Percentiles rank a stretch among this genome's conserved stretches.
These are phyloP conservation scores for Dipteronia sinensis DNA, from an alignment of 345 rosid species.

Conservation along the genomic window DNA sequence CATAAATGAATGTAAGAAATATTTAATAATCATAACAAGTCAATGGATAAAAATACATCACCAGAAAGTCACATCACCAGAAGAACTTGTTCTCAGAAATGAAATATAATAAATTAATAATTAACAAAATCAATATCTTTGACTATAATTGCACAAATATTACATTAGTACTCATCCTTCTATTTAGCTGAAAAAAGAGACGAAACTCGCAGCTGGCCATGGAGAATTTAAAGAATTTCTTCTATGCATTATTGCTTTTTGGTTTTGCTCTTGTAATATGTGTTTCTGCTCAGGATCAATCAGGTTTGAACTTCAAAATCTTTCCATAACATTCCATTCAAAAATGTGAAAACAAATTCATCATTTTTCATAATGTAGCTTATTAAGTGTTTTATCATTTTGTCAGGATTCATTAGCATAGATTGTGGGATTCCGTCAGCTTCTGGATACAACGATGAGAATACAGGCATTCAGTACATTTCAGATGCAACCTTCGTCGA, in stretches of 20 bases:
- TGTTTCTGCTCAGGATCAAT: slow-evolving; percentile 12
- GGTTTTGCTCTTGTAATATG: not conserved
- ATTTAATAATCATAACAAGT: not conserved
- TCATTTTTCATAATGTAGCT: not conserved
- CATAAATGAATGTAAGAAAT: not conserved
- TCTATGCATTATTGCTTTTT: not conserved
- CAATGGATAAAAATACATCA: not conserved
- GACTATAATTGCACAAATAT: not conserved
- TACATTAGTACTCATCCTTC: not conserved
- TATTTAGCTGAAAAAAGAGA: no score
- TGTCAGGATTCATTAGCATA: slow-evolving; percentile 28
- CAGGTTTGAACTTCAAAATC: not conserved
- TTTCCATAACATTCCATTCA: no score
- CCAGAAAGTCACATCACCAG: not conserved
- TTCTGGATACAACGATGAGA: not conserved
- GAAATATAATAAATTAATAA: no score
- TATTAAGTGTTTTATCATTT: not conserved
- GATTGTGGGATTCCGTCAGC: slow-evolving; percentile 25
- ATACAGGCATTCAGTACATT: slow-evolving; percentile 14
- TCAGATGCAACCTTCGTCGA: slow-evolving; percentile 16
- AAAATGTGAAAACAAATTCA: no score
- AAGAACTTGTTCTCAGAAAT: no score
- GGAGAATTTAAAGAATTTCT: not conserved
- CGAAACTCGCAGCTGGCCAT: not conserved
- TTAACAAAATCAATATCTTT: not conserved